phyloP scores from a whole-genome alignment of 1,284 basidiomycete genomes.

The Ganoderma boninense region DNA sequence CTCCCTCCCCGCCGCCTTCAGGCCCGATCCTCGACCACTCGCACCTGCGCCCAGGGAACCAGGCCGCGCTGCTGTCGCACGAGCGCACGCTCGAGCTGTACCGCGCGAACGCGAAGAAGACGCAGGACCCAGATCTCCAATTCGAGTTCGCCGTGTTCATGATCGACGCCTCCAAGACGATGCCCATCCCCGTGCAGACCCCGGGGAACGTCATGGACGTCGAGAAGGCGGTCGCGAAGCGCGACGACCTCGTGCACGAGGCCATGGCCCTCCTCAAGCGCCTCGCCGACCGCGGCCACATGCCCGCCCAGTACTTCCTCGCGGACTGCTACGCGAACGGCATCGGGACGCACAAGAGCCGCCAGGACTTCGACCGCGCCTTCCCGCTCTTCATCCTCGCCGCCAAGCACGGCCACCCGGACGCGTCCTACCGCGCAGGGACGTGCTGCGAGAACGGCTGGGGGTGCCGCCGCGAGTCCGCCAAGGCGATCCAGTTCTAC shows the following conservation, averaged over 20 bases:
- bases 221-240: conserved; percentile 83
- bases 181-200: conserved; percentile 75
- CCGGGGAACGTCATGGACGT: conserved; percentile 80
- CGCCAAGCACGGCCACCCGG: conserved; percentile 98
- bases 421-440: conserved; percentile 95
- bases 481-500: conserved; percentile 94
- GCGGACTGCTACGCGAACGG: conserved; percentile 99
- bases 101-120: conserved; percentile 97
- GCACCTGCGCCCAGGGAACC: conserved; percentile 92
- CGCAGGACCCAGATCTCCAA: conserved; percentile 96
- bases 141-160: conserved; percentile 99
- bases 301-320: conserved; percentile 95
- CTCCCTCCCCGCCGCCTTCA: conserved; percentile 64
- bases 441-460: conserved; percentile 99
- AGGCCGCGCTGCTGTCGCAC: conserved; percentile 92
- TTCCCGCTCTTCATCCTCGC: conserved; percentile 97
- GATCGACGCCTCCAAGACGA: conserved; percentile 93
- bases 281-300: conserved; percentile 93
- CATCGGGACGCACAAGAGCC: conserved; percentile 87
- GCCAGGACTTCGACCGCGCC: conserved; percentile 96
- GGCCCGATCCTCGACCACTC: conserved; percentile 89
- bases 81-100: conserved; percentile 97
- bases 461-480: conserved; percentile 93
- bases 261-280: conserved; percentile 88
- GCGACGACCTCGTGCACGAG: conserved; percentile 88